These are phyloP conservation scores for Camellia japonica DNA, from an alignment of 148 eudicot genomes.

Conservation along the genomic window DNA sequence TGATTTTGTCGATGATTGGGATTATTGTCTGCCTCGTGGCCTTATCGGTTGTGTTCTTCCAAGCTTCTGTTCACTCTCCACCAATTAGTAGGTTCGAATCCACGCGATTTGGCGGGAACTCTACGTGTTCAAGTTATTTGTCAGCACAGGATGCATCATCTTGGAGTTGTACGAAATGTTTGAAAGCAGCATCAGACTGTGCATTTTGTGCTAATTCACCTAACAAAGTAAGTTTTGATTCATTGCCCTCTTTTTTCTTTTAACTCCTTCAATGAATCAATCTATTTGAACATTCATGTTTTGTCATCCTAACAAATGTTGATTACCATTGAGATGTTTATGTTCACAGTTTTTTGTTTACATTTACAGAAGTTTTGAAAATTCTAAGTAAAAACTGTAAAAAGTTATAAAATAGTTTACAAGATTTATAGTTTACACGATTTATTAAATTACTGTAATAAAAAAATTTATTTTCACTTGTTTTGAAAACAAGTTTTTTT, in stretches of 20 bases:
- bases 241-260: background rate
- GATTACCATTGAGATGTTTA: background rate
- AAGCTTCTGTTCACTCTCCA: constrained; percentile 55
- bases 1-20: constrained; percentile 70
- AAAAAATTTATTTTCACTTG: too few relatives aligned
- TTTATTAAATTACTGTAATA: too few relatives aligned
- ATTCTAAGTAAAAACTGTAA: too few relatives aligned
- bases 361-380: too few relatives aligned
- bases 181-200: constrained; percentile 50
- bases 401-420: too few relatives aligned
- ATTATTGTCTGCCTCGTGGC: constrained; percentile 56
- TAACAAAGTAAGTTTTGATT: constrained; percentile 38
- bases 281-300: background rate
- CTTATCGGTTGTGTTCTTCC: constrained; percentile 38
- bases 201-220: constrained; percentile 59
- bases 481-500: too few relatives aligned
- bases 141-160: constrained; percentile 29
- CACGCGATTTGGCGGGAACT: constrained; percentile 50
- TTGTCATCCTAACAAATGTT: background rate
- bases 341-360: too few relatives aligned
- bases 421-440: too few relatives aligned
- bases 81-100: constrained; percentile 36
- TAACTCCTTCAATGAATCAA: background rate
- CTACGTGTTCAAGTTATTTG: constrained; percentile 51
- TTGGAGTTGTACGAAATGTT: constrained; percentile 77